Evolutionary conservation across 2,329 filamentous ascomycete species (phyloP).

Genomic region (Clathrospora elynae): DNA sequence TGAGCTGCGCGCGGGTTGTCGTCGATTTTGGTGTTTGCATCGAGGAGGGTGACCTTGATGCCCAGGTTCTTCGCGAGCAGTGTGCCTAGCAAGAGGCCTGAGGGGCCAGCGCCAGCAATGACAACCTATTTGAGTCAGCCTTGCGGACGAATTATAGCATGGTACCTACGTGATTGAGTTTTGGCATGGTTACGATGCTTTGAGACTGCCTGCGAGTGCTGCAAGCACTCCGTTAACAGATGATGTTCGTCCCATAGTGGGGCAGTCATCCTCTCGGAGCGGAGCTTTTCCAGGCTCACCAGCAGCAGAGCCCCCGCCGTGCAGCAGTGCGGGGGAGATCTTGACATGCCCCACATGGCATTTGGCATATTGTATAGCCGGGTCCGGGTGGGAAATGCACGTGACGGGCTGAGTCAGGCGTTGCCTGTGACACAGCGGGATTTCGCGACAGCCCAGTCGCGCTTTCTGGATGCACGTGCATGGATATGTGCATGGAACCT

Average conservation of each 20-base stretch:
- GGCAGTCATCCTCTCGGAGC: slow-evolving; percentile 18
- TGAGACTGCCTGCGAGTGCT: slow-evolving; percentile 8
- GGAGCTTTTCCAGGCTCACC: slow-evolving; percentile 14
- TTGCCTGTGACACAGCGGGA: neutral
- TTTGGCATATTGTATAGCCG: slow-evolving; percentile 15
- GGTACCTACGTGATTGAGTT: slow-evolving; percentile 37
- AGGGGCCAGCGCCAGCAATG: slow-evolving; percentile 42
- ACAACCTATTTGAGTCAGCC: slow-evolving; percentile 31
- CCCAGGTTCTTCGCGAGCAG: slow-evolving; percentile 58
- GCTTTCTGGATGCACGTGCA: neutral
- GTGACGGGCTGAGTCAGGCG: slow-evolving; percentile 11
- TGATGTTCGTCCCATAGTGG: slow-evolving; percentile 18
- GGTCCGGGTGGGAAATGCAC: neutral
- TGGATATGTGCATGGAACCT: too few relatives aligned
- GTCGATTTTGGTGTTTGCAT: slow-evolving; percentile 61
- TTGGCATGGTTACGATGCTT: slow-evolving; percentile 29
- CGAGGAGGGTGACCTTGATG: slow-evolving; percentile 61
- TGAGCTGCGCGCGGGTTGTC: slow-evolving; percentile 66
- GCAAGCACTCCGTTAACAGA: slow-evolving; percentile 8
- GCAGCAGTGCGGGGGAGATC: slow-evolving; percentile 23
- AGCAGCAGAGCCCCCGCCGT: slow-evolving; percentile 4
- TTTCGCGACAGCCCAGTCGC: too few relatives aligned
- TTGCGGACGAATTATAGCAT: too few relatives aligned
- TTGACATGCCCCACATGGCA: slow-evolving; percentile 22
- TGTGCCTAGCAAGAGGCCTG: slow-evolving; percentile 47